Evolutionary conservation across 768 basidiomycete genomes (phyloP).

Genomic region (Tulasnella sp.): DNA sequence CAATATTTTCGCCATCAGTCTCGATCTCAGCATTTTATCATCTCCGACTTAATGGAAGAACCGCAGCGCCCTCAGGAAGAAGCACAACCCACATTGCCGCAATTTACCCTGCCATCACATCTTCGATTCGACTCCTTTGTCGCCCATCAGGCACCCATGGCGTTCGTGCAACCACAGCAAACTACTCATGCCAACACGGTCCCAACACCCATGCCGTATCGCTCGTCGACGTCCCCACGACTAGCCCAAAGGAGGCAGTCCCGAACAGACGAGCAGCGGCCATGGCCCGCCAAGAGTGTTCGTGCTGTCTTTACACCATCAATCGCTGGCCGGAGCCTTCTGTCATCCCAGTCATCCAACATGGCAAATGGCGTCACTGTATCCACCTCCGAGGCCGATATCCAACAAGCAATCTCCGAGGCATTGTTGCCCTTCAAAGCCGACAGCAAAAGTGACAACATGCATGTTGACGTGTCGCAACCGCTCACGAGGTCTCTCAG

Average conservation of each 20-base stretch:
- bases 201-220: no score
- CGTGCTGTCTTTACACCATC: no score
- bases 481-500: no score
- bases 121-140: slow-evolving; percentile 1
- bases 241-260: no score
- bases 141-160: slow-evolving; percentile 6
- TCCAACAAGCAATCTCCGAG: slow-evolving; percentile 6
- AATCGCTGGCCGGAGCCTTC: no score
- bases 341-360: no score
- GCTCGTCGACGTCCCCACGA: no score
- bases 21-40: not conserved
- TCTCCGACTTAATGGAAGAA: slow-evolving; percentile 1
- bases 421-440: slow-evolving; percentile 4
- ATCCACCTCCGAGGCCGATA: not conserved
- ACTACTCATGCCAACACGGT: not conserved
- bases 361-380: not conserved
- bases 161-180: not conserved
- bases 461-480: no score
- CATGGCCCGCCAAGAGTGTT: not conserved
- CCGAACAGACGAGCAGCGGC: no score
- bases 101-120: not conserved
- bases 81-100: no score
- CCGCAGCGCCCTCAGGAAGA: no score
- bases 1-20: not conserved
- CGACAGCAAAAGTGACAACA: not conserved